Conservation (phyloP, 225 moss, liverwort and hornwort species). For the Climacium dendroides region DNA sequence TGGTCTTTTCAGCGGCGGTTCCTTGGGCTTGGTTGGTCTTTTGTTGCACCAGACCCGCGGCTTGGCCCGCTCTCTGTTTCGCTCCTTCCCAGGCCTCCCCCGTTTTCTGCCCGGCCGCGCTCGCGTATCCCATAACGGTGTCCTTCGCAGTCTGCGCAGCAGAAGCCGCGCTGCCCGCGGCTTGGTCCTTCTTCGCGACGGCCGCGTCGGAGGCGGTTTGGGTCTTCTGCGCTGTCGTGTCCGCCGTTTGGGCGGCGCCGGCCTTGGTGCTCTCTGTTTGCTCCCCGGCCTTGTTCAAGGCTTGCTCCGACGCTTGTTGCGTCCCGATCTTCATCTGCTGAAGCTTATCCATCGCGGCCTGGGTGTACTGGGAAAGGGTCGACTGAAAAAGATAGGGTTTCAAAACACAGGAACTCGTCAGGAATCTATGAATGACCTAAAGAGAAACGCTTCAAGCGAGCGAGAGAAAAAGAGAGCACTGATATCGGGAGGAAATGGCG, state of each 20-base stretch:
- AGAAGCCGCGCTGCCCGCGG: not conserved
- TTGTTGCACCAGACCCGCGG: not conserved
- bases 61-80: slow-evolving; percentile 4
- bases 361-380: slow-evolving; percentile 22
- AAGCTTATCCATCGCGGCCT: slow-evolving; percentile 28
- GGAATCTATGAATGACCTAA: not conserved
- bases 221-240: not conserved
- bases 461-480: not conserved
- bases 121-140: slow-evolving; percentile 3
- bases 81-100: slow-evolving; percentile 12
- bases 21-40: not conserved
- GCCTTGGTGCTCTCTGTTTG: slow-evolving; percentile 2
- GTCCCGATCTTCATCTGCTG: slow-evolving; percentile 9
- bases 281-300: slow-evolving; percentile 1
- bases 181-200: not conserved
- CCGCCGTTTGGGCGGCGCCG: not conserved
- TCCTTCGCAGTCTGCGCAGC: not conserved
- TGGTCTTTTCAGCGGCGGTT: not conserved
- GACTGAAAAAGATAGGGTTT: not conserved
- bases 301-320: slow-evolving; percentile 8
- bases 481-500: no score
- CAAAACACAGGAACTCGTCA: not conserved
- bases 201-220: slow-evolving; percentile 8
- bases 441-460: not conserved
- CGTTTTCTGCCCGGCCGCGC: slow-evolving; percentile 2